Evolutionary conservation across 352 stramenopile species (phyloP), one percentile per base, ranked within the genome.

Genomic region (Peronospora farinosa): DNA sequence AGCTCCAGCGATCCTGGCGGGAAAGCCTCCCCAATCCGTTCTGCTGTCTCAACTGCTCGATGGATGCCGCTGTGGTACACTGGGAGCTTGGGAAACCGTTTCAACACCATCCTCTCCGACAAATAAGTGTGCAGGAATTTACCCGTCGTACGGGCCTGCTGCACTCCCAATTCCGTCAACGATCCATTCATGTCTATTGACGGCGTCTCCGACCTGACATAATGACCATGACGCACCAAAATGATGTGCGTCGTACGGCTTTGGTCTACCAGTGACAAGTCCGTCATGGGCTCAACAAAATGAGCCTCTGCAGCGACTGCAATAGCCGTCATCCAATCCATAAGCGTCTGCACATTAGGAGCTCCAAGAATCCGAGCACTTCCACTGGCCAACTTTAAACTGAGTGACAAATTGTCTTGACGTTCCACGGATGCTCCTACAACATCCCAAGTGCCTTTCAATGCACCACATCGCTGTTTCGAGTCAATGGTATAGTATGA

Each of bases 241-340:
- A 88, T 69, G 16, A 86, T 70, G 64, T 85, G 74, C 43, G 72
- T 88, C 8, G 74, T 84, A 57, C 74, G 71, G 21, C 71, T 76
- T 46, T 85, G 74, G 51, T 88, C 77, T 19, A 88, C 74, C 2
- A 86, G 46, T 9, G 73, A 61, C 28, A 74, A 56, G 36, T 79
- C 65, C 6, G 60, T 44, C 5, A 72, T 63, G 4, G 72, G 72
- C 27, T 70, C 44, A 7, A 86, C 57, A 10, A 74, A 55, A 11
- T 51, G 27, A 10, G 74, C 72, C 16, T 72, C 57, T 1, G 74
- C 57, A 19, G 72, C 68, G 13, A 88, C 51, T 0, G 72, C 57
- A 63, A 88, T 73, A 10, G 77, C 72, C 16, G 77, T 88, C 65
- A 88, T 78, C 77, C 77, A 88, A 62, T 88, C 74, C 65, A 88